A percentile compares a stretch with the other conserved stretches of the same genome.
Conservation (phyloP, 1,284 basidiomycete species). For the Rhodotorula sp. region DNA sequence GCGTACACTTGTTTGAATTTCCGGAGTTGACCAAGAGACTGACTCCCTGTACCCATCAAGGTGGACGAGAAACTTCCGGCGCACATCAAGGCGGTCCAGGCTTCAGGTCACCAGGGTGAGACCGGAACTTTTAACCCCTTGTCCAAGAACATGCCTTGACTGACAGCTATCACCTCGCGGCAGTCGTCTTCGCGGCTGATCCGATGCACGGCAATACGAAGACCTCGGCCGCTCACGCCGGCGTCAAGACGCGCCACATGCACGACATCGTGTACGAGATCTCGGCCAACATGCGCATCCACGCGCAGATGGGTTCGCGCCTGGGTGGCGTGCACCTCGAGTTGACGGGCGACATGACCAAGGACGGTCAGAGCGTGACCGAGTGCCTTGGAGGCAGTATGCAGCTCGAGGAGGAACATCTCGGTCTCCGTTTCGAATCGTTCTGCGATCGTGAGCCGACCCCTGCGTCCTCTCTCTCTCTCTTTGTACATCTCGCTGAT, state of each 20-base stretch:
- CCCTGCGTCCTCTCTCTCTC: too few relatives aligned
- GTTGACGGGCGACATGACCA: slow-evolving; percentile 91
- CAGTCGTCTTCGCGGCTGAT: slow-evolving; percentile 89
- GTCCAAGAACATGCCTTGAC: neutral
- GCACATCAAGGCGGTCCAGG: slow-evolving; percentile 81
- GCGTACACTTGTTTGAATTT: slow-evolving; percentile 5
- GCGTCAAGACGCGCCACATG: slow-evolving; percentile 81
- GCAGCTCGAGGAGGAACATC: slow-evolving; percentile 57
- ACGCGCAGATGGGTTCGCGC: slow-evolving; percentile 66
- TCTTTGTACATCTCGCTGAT: neutral
- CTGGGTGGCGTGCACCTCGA: slow-evolving; percentile 96
- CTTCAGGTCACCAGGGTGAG: slow-evolving; percentile 66
- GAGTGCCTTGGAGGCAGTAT: slow-evolving; percentile 61
- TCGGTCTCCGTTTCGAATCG: slow-evolving; percentile 56
- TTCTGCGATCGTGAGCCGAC: slow-evolving; percentile 52
- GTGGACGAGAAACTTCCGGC: slow-evolving; percentile 71
- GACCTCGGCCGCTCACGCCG: slow-evolving; percentile 57
- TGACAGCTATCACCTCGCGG: neutral
- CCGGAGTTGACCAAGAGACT: neutral
- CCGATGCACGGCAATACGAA: slow-evolving; percentile 90
- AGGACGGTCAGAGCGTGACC: slow-evolving; percentile 85
- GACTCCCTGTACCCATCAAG: slow-evolving; percentile 50
- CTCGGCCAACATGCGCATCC: slow-evolving; percentile 76
- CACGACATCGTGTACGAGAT: slow-evolving; percentile 88
- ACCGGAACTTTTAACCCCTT: neutral